Base-by-base conservation (phyloP, 2,329 filamentous ascomycete species). In the Trichoderma sp. region DNA sequence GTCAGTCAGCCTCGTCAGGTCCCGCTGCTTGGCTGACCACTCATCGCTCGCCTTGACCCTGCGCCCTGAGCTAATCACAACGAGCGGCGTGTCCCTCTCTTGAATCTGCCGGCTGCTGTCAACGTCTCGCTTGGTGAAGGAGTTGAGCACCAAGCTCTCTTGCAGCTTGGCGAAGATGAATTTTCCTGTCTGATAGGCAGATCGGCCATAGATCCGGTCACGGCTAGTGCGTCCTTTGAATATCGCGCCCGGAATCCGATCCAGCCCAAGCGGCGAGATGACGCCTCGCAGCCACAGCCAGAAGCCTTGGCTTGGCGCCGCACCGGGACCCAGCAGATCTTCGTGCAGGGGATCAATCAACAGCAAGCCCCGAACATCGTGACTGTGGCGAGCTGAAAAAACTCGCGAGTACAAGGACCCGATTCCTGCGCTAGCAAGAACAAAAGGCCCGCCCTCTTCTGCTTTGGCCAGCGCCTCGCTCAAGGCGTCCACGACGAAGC, bases 331-430 rank as follows among this genome's bases (percentile, higher is more conserved):
- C 4, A 98, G 88, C 1, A 95, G 86, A 72, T 96, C 92, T 72
- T 99, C 96, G 78, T 98, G 96, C 7, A 97, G 82, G 1, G 93
- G 89, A 75, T 99, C 95, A 73, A 99, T 89, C 73, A 98, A 84
- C 73, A 99, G 86, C 49, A 98, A 83, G 5, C 94, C 95, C 31
- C 86, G 87, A 53, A 98, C 86, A 68, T 92, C 87, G 68, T 86
- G 84, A 60, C 91, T 86, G 76, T 97, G 92, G 19, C 94, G 90
- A 35, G 93, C 91, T 62, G 93, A 92, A 80, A 99, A 97, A 73
- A 99, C 93, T 13, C 95, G 92, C 56, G 91, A 93, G 77, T 97
- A 96, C 62, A 98, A 88, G 66, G 92, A 92, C 14, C 95, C 96
- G 65, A 96, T 87, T 33, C 95, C 95, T 4, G 94, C 92, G 57